Percentiles rank a stretch among this genome's conserved stretches.
These are phyloP conservation scores for Trichoderma arundinaceum DNA, from an alignment of 2,329 filamentous ascomycete genomes.

Conservation along the genomic window DNA sequence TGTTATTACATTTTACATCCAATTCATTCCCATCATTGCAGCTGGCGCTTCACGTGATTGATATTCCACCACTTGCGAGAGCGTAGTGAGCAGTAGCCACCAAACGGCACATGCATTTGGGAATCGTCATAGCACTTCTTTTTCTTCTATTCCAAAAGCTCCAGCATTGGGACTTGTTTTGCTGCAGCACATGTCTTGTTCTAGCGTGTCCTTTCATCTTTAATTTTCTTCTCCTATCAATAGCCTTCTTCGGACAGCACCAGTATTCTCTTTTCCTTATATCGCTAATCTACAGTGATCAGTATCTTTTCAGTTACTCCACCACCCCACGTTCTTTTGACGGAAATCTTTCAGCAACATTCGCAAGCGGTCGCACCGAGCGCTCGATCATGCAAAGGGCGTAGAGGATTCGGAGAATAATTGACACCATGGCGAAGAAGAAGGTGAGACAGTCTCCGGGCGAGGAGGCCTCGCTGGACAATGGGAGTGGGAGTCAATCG, in stretches of 20 bases:
- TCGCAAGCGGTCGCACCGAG: not conserved
- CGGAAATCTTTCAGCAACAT: not conserved
- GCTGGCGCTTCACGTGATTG: constrained; percentile 9
- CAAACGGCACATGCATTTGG: constrained; percentile 4
- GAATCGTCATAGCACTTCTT: not conserved
- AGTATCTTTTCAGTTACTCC: constrained; percentile 9
- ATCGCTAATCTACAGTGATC: not conserved
- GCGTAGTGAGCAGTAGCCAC: not conserved
- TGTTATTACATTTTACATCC: no score
- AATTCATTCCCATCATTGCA: no score
- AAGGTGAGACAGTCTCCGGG: constrained; percentile 52
- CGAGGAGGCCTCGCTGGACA: not conserved
- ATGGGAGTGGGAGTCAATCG: constrained; percentile 6
- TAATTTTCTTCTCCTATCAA: not conserved
- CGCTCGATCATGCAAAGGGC: not conserved
- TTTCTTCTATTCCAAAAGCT: not conserved
- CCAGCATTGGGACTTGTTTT: not conserved
- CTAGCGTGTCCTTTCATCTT: not conserved
- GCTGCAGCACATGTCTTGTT: not conserved
- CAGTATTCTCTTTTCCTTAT: not conserved
- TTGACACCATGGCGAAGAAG: constrained; percentile 52
- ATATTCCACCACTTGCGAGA: not conserved
- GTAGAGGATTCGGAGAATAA: not conserved
- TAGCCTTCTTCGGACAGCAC: not conserved
- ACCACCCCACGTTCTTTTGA: constrained; percentile 8